Conservation (phyloP, 2,329 filamentous ascomycete species). For the Alternaria alternata region DNA sequence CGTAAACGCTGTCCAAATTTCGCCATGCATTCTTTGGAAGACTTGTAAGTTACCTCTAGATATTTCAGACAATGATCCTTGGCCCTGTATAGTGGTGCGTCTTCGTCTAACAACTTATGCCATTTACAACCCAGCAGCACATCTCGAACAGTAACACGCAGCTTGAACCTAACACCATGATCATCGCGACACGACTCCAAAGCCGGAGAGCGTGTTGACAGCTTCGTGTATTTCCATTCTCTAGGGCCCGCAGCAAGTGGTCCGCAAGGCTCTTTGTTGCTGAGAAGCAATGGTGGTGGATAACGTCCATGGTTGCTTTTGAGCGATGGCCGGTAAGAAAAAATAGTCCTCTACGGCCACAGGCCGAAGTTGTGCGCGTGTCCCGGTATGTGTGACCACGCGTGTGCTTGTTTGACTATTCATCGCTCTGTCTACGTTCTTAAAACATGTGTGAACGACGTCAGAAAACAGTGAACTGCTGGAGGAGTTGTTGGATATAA, state of each 20-base stretch:
- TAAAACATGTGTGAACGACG: neutral
- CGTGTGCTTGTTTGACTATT: neutral
- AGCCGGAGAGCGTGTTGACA: neutral
- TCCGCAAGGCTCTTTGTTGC: neutral
- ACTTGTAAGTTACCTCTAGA: neutral
- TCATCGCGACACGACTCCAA: slow-evolving; percentile 13
- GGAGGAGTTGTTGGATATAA: neutral
- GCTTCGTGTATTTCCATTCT: slow-evolving; percentile 9
- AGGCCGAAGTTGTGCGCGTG: neutral
- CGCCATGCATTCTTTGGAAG: neutral
- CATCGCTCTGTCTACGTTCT: neutral
- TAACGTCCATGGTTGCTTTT: neutral
- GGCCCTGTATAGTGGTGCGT: neutral
- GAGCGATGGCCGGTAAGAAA: neutral
- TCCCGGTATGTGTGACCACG: neutral
- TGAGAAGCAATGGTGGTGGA: neutral
- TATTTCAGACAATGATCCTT: neutral
- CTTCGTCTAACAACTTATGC: slow-evolving; percentile 6
- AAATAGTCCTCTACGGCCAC: slow-evolving; percentile 2
- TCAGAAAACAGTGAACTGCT: neutral
- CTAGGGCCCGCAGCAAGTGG: slow-evolving; percentile 5
- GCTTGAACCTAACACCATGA: slow-evolving; percentile 1
- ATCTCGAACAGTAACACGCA: neutral
- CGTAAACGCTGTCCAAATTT: neutral
- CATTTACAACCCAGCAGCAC: neutral